Percentiles rank a stretch among this genome's conserved stretches.
phyloP scores from a whole-genome alignment of 192 early-diverging fungal species.

The Entomortierella parvispora region DNA sequence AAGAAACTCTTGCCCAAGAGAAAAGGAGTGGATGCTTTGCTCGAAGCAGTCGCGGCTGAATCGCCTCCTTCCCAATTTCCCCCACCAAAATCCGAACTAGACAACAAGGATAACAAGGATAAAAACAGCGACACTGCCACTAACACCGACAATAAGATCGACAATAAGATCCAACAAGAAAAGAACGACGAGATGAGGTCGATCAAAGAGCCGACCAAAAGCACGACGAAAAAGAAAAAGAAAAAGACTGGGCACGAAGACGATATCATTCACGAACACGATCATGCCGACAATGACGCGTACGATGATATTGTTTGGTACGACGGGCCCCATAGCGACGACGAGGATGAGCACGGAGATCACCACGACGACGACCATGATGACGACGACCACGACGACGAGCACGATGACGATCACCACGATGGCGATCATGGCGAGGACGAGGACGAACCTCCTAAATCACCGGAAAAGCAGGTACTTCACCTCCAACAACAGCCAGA shows the following conservation, averaged over 20 bases:
- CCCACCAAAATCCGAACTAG: neutral
- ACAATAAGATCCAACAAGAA: neutral
- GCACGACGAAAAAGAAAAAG: neutral
- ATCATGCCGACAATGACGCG: slow-evolving; percentile 42
- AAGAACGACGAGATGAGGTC: no score
- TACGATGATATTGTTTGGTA: slow-evolving; percentile 46
- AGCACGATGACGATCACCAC: slow-evolving; percentile 15
- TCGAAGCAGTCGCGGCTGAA: slow-evolving; percentile 12
- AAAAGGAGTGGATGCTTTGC: slow-evolving; percentile 14
- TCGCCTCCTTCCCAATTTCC: neutral
- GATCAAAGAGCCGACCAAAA: neutral
- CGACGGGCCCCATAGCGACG: slow-evolving; percentile 41
- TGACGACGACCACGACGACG: slow-evolving; percentile 11
- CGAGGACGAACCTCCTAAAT: neutral
- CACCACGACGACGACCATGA: slow-evolving; percentile 1
- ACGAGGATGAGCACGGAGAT: slow-evolving; percentile 40
- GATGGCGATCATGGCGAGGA: slow-evolving; percentile 10
- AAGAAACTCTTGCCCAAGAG: slow-evolving; percentile 20
- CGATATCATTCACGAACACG: slow-evolving; percentile 40
- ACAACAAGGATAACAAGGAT: neutral
- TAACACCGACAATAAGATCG: neutral
- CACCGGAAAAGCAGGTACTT: neutral
- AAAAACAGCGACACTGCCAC: neutral
- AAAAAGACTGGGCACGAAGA: slow-evolving; percentile 6
- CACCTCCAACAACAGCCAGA: neutral